Conservation (phyloP, 2,329 filamentous ascomycete genomes). For the Rugonectria rugulosa region DNA sequence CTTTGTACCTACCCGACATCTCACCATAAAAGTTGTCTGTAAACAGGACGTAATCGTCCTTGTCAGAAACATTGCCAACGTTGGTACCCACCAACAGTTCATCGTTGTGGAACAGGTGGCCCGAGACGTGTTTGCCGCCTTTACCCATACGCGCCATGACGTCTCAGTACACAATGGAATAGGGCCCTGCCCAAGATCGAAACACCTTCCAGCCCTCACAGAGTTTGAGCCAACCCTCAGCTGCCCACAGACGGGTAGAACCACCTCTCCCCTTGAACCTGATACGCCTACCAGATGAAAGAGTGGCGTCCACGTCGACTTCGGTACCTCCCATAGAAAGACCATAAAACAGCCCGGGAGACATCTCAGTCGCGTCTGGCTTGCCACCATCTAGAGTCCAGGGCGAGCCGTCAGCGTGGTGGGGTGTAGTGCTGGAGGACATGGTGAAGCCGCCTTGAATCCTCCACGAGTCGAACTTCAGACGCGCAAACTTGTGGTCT, state of each 20-base stretch:
- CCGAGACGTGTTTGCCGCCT: not conserved
- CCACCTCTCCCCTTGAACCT: slow-evolving; percentile 1
- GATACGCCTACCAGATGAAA: slow-evolving; percentile 5
- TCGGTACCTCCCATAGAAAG: slow-evolving; percentile 4
- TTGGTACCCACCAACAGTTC: slow-evolving; percentile 3
- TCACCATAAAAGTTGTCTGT: slow-evolving; percentile 3
- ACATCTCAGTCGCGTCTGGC: slow-evolving; percentile 3
- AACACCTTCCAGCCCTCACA: slow-evolving; percentile 7
- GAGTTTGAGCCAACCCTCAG: slow-evolving; percentile 4
- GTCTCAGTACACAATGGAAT: slow-evolving; percentile 7
- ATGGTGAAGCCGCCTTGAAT: slow-evolving; percentile 5
- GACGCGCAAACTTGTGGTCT: slow-evolving; percentile 3
- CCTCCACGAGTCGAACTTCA: slow-evolving; percentile 7
- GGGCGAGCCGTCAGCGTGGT: slow-evolving; percentile 5
- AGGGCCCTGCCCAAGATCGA: slow-evolving; percentile 1
- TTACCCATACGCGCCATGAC: not conserved
- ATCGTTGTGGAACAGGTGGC: slow-evolving; percentile 4
- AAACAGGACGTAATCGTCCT: slow-evolving; percentile 7
- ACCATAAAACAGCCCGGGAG: slow-evolving; percentile 4
- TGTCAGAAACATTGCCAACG: slow-evolving; percentile 4
- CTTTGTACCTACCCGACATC: slow-evolving; percentile 5
- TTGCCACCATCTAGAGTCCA: slow-evolving; percentile 6
- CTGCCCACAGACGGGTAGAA: slow-evolving; percentile 5
- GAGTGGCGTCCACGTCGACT: slow-evolving; percentile 5
- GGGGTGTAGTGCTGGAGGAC: slow-evolving; percentile 1